Conservation (phyloP, 345 rosid species). For the Camelina sativa region DNA sequence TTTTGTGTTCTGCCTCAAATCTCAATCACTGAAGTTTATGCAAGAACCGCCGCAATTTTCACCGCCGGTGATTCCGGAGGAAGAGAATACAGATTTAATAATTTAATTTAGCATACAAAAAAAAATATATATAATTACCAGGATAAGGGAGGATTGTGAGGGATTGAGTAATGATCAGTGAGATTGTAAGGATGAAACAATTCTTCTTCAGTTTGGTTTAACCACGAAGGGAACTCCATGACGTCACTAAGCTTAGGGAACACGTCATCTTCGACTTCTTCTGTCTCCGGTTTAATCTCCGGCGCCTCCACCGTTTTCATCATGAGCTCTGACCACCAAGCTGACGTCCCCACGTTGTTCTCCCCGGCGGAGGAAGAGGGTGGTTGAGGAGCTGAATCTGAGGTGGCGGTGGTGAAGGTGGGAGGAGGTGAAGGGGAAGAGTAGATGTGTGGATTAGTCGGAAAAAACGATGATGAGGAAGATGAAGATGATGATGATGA, state of each 20-base stretch:
- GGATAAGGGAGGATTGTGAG: constrained; percentile 73
- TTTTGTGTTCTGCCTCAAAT: constrained; percentile 25
- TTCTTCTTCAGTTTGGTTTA: constrained; percentile 67
- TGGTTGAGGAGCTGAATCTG: constrained; percentile 16
- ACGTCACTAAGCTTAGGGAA: constrained; percentile 69
- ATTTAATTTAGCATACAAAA: neutral
- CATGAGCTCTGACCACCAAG: constrained; percentile 44
- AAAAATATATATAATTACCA: constrained; percentile 53
- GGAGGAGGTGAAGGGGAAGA: constrained; percentile 43
- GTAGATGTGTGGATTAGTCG: constrained; percentile 31
- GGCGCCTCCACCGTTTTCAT: constrained; percentile 36
- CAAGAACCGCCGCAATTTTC: constrained; percentile 39
- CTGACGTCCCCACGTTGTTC: constrained; percentile 52
- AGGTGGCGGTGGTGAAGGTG: constrained; percentile 19
- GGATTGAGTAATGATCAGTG: constrained; percentile 53
- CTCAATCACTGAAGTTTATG: constrained; percentile 33
- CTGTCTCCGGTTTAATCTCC: constrained; percentile 48
- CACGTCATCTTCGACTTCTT: constrained; percentile 61
- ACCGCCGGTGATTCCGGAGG: constrained; percentile 32
- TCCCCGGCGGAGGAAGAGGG: constrained; percentile 37
- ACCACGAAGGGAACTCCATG: constrained; percentile 89
- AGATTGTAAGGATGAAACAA: constrained; percentile 62
- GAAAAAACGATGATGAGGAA: constrained; percentile 48
- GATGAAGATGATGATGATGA: constrained; percentile 65
- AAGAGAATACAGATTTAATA: neutral